phyloP scores from a whole-genome alignment of 768 basidiomycete genomes.

The Termitomyces sp. region DNA sequence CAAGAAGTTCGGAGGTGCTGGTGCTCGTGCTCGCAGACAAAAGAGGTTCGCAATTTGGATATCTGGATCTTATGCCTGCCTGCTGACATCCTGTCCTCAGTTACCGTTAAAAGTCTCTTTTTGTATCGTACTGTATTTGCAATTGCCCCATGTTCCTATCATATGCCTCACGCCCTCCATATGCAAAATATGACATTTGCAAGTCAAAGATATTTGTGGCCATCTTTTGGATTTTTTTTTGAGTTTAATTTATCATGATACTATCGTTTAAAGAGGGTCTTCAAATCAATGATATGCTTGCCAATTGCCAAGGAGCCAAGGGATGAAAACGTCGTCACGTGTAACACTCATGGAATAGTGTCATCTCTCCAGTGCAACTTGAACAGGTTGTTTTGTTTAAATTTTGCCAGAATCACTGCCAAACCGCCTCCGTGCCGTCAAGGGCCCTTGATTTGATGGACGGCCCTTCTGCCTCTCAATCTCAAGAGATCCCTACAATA shows the following conservation, averaged over 20 bases:
- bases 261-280: no score
- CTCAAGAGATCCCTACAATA: conserved; percentile 21
- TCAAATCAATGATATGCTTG: not conserved
- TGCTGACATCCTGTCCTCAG: conserved; percentile 33
- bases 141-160: conserved; percentile 41
- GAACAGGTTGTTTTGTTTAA: not conserved
- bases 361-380: not conserved
- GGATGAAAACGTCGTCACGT: conserved; percentile 1
- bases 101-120: conserved; percentile 64
- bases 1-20: conserved; percentile 98
- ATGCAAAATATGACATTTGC: conserved; percentile 25
- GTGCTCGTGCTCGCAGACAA: conserved; percentile 98
- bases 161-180: conserved; percentile 31
- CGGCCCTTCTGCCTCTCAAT: not conserved
- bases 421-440: not conserved
- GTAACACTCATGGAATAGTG: not conserved
- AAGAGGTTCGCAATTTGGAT: conserved; percentile 64
- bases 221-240: not conserved
- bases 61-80: not conserved
- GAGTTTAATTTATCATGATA: not conserved
- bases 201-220: not conserved
- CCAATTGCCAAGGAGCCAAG: not conserved
- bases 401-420: not conserved
- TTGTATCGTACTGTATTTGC: conserved; percentile 29
- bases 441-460: conserved; percentile 5